These are phyloP conservation scores for Kregervanrija delftensis DNA, from an alignment of 805 yeast genomes.

Conservation along the genomic window DNA sequence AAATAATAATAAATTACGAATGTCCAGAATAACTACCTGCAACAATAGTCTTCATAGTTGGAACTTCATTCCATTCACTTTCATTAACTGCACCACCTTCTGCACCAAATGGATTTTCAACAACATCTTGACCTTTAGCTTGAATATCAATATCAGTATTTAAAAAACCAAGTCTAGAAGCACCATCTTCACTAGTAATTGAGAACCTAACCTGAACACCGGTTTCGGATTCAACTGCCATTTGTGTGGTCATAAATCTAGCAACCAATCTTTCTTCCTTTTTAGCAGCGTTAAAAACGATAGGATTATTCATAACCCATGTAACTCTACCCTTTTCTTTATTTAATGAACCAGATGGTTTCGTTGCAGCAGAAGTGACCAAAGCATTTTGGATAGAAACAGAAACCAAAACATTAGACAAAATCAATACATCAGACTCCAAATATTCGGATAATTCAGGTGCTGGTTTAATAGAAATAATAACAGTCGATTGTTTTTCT, in stretches of 20 bases:
- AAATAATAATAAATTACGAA: slow-evolving; percentile 7
- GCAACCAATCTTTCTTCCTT: slow-evolving; percentile 71
- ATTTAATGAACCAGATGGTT: slow-evolving; percentile 88
- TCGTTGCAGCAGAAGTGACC: slow-evolving; percentile 70
- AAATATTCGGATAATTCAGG: slow-evolving; percentile 35
- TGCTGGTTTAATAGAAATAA: slow-evolving; percentile 58
- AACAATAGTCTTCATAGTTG: slow-evolving; percentile 39
- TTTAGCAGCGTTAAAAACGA: slow-evolving; percentile 28
- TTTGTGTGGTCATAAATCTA: slow-evolving; percentile 71
- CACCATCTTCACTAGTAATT: slow-evolving; percentile 37
- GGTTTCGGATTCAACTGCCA: slow-evolving; percentile 62
- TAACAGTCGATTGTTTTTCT: slow-evolving; percentile 75
- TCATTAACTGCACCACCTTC: slow-evolving; percentile 12
- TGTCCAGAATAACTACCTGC: slow-evolving; percentile 46
- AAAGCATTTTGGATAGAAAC: slow-evolving; percentile 59
- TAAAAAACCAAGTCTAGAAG: slow-evolving; percentile 35
- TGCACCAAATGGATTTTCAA: slow-evolving; percentile 29
- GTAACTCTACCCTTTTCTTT: slow-evolving; percentile 80
- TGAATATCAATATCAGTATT: slow-evolving; percentile 31
- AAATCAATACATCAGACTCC: slow-evolving; percentile 28
- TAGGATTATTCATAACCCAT: slow-evolving; percentile 57
- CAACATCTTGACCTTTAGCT: slow-evolving; percentile 19
- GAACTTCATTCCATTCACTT: slow-evolving; percentile 30
- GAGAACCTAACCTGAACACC: slow-evolving; percentile 69
- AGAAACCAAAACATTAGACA: slow-evolving; percentile 55